These are phyloP conservation scores for Neltuma alba DNA, from an alignment of 306 rosid species.

Conservation along the genomic window DNA sequence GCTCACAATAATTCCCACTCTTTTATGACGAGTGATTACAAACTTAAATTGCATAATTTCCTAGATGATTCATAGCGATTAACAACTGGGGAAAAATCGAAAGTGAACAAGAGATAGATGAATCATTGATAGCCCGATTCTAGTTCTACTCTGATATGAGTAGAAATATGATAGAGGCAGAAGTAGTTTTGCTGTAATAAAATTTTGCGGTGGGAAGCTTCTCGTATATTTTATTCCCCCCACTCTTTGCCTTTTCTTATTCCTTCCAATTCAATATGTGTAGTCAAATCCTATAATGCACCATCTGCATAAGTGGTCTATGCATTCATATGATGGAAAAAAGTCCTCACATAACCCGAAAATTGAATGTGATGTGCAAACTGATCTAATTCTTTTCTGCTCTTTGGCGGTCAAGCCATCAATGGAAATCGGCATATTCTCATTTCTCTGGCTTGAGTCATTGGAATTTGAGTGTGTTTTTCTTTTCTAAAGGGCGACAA, in stretches of 20 bases:
- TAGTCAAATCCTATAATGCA: conserved; percentile 25
- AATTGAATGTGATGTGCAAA: background rate
- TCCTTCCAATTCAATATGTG: conserved; percentile 6
- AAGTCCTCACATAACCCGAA: background rate
- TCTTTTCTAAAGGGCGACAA: conserved; percentile 9
- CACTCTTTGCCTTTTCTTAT: background rate
- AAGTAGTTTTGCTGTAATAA: conserved; percentile 18
- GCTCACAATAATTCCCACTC: background rate
- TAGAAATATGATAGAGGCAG: conserved; percentile 1
- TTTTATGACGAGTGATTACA: background rate
- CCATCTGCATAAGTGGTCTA: background rate
- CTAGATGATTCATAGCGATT: conserved; percentile 11
- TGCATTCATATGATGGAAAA: conserved; percentile 9
- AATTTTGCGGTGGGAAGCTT: background rate
- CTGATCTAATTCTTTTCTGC: background rate
- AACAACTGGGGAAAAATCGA: background rate
- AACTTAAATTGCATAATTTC: conserved; percentile 13
- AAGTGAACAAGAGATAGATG: background rate
- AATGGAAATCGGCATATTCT: conserved; percentile 14
- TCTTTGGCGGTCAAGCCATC: conserved; percentile 10
- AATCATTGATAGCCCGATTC: conserved; percentile 17
- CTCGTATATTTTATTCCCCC: conserved; percentile 4
- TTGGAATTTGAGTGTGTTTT: conserved; percentile 8
- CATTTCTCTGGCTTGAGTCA: conserved; percentile 2
- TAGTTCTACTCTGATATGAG: background rate